These are phyloP conservation scores for Lachnellula occidentalis DNA, from an alignment of 2,329 filamentous ascomycete species.

Conservation along the genomic window DNA sequence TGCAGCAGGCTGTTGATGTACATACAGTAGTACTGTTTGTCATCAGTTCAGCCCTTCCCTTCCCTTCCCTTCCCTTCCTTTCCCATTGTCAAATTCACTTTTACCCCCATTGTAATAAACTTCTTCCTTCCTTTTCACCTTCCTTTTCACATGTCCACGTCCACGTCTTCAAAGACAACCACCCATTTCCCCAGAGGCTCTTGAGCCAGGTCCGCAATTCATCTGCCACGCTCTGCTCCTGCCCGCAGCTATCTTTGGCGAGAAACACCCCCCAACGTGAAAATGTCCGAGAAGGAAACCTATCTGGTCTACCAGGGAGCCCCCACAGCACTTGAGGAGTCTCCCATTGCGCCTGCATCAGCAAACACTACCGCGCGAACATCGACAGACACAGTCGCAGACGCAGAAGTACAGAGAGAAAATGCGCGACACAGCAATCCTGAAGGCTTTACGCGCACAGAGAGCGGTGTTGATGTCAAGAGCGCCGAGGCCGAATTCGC, in stretches of 20 bases:
- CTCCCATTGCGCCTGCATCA: constrained; percentile 1
- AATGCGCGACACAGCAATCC: constrained; percentile 37
- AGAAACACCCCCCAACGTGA: background rate
- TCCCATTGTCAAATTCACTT: background rate
- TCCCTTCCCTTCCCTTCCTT: background rate
- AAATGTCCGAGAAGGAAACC: background rate
- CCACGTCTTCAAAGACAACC: background rate
- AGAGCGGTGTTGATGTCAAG: constrained; percentile 49
- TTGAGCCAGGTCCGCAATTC: background rate
- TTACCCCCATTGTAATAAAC: background rate
- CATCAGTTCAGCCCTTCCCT: background rate
- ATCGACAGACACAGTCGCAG: constrained; percentile 13
- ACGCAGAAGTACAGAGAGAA: constrained; percentile 40
- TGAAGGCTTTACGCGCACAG: constrained; percentile 38
- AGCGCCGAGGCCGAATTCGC: constrained; percentile 67
- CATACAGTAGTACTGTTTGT: background rate
- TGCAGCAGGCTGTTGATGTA: background rate
- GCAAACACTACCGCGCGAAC: constrained; percentile 10
- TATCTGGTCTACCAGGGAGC: constrained; percentile 2
- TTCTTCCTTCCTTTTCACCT: background rate
- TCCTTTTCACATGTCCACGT: background rate
- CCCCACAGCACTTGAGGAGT: constrained; percentile 12
- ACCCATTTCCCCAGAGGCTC: background rate
- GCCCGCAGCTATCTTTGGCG: background rate
- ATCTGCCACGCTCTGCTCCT: background rate